Evolutionary conservation across 805 yeast species (phyloP).

Genomic region (Candida chauliodis): DNA sequence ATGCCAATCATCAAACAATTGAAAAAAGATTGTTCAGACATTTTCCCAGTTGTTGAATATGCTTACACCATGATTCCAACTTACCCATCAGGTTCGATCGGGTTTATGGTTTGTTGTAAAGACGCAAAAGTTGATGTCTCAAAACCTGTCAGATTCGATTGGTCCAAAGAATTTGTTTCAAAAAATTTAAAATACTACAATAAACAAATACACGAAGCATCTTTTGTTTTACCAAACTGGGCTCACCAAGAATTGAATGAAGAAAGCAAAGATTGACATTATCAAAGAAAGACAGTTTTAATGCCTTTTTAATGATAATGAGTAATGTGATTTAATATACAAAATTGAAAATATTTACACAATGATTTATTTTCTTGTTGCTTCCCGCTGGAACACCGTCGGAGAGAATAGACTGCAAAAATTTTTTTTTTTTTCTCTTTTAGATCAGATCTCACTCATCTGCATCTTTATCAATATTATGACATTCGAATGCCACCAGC

Average conservation of each 20-base stretch:
- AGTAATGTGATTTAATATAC: not conserved
- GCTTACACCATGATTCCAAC: conserved; percentile 94
- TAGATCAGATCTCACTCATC: not conserved
- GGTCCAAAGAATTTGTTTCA: conserved; percentile 58
- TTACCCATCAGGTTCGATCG: conserved; percentile 95
- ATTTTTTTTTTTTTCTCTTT: not conserved
- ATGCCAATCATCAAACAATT: conserved; percentile 77
- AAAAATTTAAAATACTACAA: conserved; percentile 78
- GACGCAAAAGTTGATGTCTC: conserved; percentile 60
- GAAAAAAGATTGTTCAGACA: conserved; percentile 74
- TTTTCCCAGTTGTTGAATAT: conserved; percentile 89
- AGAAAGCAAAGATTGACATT: conserved; percentile 12
- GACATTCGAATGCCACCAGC: conserved; percentile 13
- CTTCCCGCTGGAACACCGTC: conserved; percentile 4
- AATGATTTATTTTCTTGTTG: not conserved
- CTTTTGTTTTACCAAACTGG: conserved; percentile 90
- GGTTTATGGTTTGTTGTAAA: conserved; percentile 95
- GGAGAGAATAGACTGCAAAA: conserved; percentile 2
- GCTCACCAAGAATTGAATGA: conserved; percentile 52
- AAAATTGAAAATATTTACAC: too few species aligned
- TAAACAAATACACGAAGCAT: conserved; percentile 77
- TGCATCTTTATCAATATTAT: not conserved
- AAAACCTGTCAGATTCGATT: conserved; percentile 60
- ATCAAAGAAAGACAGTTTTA: not conserved
- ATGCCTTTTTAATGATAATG: conserved; percentile 1